Base-by-base conservation (phyloP, 2,329 filamentous ascomycete species). In the Colletotrichum tofieldiae region DNA sequence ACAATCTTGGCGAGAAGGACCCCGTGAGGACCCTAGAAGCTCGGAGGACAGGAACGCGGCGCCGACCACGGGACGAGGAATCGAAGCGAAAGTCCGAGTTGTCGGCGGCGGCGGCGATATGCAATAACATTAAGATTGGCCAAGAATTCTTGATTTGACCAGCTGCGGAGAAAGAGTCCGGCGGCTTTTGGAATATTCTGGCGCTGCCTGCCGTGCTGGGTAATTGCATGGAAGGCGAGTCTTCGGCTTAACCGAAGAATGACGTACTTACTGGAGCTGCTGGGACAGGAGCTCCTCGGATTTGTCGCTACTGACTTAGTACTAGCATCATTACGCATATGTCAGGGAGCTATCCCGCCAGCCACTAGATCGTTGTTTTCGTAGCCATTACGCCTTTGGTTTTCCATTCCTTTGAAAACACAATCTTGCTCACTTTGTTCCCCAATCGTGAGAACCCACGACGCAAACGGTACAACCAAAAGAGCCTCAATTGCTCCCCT, bases 211-310 rank as follows among this genome's bases (percentile, higher is more conserved):
- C 39, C 49, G 49, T 71, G 35, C 41, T 58, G 71, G 51, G 43
- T 73, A 73, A 73, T 63, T 73, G 67, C 71, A 67, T 72, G 61
- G 20, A 37, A 63, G 41, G 56, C 61, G 35, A 67, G 32, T 47
- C 23, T 71, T 66, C 61, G 66, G 56, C 67, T 63, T 73, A 73
- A 67, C 67, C 71, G 61, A 63, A 39, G 12, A 67, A 73, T 73
- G 71, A 73, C 71, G 71, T 68, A 71, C 41, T 49, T 39, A 55
- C 61, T 65, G 61, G 60, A 72, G 67, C 54, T 35, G 54, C 55
- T 43, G 60, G 66, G 39, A 41, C 41, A 62, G 47, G 54, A 72
- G 66, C 70, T 73, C 56, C 71, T 66, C 49, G 60, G 61, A 58
- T 63, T 51, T 73, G 62, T 67, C 61, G 58, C 54, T 56, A 54